A percentile compares a stretch with the other conserved stretches of the same genome.
These are phyloP conservation scores for Pseudogymnoascus sp. DNA, from an alignment of 2,329 filamentous ascomycete species.

Conservation along the genomic window DNA sequence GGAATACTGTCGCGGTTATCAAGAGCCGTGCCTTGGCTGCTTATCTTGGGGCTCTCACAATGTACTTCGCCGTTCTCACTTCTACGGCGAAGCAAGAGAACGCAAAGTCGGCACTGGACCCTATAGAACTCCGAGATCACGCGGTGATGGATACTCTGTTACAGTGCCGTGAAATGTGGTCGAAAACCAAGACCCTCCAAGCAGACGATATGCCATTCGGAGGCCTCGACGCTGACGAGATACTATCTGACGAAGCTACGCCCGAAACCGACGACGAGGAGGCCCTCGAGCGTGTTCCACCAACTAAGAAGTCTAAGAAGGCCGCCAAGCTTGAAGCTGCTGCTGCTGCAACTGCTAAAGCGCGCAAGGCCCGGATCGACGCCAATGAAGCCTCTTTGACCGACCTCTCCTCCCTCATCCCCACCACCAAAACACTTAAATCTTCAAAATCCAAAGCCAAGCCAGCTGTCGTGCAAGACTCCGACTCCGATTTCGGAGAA, in stretches of 20 bases:
- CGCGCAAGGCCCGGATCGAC: conserved; percentile 29
- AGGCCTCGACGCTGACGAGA: conserved; percentile 27
- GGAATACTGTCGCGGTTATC: conserved; percentile 44
- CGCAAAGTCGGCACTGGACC: conserved; percentile 53
- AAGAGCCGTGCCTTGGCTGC: conserved; percentile 77
- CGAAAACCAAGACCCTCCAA: conserved; percentile 60
- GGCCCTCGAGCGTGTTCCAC: not conserved
- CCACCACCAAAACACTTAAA: conserved; percentile 18
- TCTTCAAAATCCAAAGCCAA: conserved; percentile 36
- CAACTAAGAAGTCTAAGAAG: conserved; percentile 33
- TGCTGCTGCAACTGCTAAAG: conserved; percentile 30
- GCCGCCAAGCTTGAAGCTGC: conserved; percentile 32
- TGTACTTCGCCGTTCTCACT: conserved; percentile 92
- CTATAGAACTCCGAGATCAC: conserved; percentile 78
- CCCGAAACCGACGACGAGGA: conserved; percentile 16
- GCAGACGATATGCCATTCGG: conserved; percentile 29
- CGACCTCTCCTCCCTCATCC: conserved; percentile 28
- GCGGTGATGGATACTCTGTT: conserved; percentile 82
- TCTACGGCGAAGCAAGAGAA: conserved; percentile 60
- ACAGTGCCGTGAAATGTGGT: conserved; percentile 74
- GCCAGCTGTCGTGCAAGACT: conserved; percentile 43
- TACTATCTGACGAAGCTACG: conserved; percentile 21
- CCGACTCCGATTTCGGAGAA: conserved; percentile 87
- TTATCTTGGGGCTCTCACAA: conserved; percentile 77
- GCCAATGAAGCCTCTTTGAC: conserved; percentile 37